These are phyloP conservation scores for Xerocomellus dryophilus DNA, from an alignment of 768 basidiomycete species.

Conservation along the genomic window DNA sequence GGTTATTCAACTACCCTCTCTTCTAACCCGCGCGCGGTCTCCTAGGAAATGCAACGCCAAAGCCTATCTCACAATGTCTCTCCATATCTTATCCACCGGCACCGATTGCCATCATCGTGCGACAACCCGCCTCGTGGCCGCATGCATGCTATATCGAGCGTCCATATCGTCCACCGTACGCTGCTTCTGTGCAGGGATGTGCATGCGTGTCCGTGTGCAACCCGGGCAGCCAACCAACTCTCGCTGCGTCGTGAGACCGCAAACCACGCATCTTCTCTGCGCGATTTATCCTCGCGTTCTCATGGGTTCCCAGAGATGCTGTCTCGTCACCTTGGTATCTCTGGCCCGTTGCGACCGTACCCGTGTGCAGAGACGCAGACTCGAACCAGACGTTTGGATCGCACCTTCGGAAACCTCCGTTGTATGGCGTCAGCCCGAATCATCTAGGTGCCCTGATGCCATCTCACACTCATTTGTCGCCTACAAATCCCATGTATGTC, in stretches of 20 bases:
- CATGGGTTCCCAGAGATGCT: conserved; percentile 4
- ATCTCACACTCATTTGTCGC: neutral
- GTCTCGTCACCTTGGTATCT: neutral
- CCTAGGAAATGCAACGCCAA: conserved; percentile 23
- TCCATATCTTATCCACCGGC: neutral
- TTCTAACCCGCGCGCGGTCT: conserved; percentile 28
- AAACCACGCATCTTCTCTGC: neutral
- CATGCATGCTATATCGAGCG: no score
- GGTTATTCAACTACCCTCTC: conserved; percentile 4
- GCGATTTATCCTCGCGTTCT: conserved; percentile 1
- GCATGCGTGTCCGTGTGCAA: no score
- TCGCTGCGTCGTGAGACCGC: neutral
- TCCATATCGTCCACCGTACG: neutral
- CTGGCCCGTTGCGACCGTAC: neutral
- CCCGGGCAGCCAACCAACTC: neutral
- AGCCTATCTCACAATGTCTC: conserved; percentile 2
- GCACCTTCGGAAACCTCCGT: neutral
- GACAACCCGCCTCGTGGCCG: no score
- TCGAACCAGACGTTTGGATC: no score
- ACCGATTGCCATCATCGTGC: neutral
- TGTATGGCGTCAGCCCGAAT: no score
- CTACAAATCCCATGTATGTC: neutral
- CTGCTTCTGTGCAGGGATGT: conserved; percentile 5
- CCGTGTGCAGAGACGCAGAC: no score
- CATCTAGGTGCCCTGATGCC: neutral